Percentiles rank a stretch among this genome's conserved stretches.
phyloP scores from a whole-genome alignment of 805 yeast species.

The Kodamaea neixiangensis region DNA sequence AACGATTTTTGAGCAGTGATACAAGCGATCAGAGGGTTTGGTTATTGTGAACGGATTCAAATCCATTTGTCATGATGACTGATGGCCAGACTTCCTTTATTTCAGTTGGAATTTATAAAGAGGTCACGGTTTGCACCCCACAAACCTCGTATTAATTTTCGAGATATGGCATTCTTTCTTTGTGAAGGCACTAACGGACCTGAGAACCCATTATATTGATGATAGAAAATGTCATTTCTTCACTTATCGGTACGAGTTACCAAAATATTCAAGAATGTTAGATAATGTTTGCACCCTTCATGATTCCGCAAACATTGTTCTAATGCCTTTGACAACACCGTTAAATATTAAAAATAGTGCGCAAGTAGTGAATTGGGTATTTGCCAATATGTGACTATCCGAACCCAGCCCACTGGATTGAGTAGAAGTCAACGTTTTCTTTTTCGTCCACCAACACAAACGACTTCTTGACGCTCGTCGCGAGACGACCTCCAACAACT shows the following conservation, averaged over 20 bases:
- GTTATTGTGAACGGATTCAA: background rate
- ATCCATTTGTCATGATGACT: background rate
- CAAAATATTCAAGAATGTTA: background rate
- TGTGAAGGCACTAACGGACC: too few species aligned
- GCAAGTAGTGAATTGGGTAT: too few species aligned
- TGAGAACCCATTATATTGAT: too few species aligned
- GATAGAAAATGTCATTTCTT: background rate
- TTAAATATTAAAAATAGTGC: too few species aligned
- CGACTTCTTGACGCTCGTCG: conserved; percentile 88
- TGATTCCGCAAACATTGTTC: background rate
- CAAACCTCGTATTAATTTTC: background rate
- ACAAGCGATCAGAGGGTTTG: too few species aligned
- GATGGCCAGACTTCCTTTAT: background rate
- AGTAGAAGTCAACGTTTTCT: conserved; percentile 21
- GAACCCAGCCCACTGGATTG: conserved; percentile 96
- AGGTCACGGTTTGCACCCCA: background rate
- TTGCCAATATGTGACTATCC: conserved; percentile 50
- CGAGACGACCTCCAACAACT: conserved; percentile 85
- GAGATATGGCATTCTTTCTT: background rate
- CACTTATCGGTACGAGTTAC: background rate
- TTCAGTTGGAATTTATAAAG: background rate
- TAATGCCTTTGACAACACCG: background rate
- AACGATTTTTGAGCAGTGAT: too few species aligned
- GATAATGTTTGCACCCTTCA: background rate
- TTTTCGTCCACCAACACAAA: conserved; percentile 56